A percentile compares a stretch with the other conserved stretches of the same genome.
These are phyloP conservation scores for Lactifluus rugatus DNA, from an alignment of 768 basidiomycete genomes.

Conservation along the genomic window DNA sequence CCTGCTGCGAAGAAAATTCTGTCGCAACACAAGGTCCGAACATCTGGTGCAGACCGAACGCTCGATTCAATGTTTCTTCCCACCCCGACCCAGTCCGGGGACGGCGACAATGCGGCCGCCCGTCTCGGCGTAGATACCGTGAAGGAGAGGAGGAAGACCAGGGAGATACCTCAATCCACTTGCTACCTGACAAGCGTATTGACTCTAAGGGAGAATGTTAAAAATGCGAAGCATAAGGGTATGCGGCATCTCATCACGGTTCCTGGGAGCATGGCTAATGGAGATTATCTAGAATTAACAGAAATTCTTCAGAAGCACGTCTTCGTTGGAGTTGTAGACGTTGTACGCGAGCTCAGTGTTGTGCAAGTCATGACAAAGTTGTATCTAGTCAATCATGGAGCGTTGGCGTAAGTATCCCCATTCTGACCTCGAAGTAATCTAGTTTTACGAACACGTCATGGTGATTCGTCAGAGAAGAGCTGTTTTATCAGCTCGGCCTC, in stretches of 20 bases:
- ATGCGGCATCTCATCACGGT: conserved; percentile 19
- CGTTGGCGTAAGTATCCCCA: conserved; percentile 59
- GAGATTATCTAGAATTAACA: conserved; percentile 48
- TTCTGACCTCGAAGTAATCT: not conserved
- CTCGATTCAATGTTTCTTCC: conserved; percentile 89
- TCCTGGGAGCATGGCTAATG: not conserved
- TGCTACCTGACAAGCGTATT: conserved; percentile 70
- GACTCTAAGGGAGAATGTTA: conserved; percentile 48
- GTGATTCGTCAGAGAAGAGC: conserved; percentile 60
- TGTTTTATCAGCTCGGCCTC: conserved; percentile 90
- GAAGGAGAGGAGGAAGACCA: conserved; percentile 10
- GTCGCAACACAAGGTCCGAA: conserved; percentile 88
- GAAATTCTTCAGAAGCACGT: conserved; percentile 82
- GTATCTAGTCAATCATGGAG: conserved; percentile 80
- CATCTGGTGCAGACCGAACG: conserved; percentile 78
- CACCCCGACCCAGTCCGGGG: conserved; percentile 38
- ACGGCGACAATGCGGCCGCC: not conserved
- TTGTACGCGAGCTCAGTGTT: conserved; percentile 60
- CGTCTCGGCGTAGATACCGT: conserved; percentile 3
- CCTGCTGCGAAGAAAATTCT: conserved; percentile 39
- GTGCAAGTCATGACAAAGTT: conserved; percentile 84
- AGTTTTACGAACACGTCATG: not conserved
- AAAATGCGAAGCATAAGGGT: conserved; percentile 62
- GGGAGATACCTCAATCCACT: conserved; percentile 44
- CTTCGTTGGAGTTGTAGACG: conserved; percentile 88